These are phyloP conservation scores for Phaffomyces antillensis DNA, from an alignment of 805 yeast genomes.

Conservation along the genomic window DNA sequence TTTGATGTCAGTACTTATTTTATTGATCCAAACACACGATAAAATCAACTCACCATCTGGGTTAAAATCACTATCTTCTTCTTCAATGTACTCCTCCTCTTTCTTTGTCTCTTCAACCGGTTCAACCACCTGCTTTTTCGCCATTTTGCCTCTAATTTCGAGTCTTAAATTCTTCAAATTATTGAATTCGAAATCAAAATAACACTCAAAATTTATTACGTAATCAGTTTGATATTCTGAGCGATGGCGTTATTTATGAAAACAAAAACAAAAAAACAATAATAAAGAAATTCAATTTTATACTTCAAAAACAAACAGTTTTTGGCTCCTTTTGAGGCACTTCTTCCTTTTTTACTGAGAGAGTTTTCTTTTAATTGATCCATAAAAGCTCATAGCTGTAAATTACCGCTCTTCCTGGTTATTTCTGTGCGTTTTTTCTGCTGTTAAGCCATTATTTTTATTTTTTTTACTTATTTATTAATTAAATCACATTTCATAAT, in stretches of 20 bases:
- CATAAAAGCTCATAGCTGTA: background rate
- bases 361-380: no score
- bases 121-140: background rate
- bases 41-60: slow-evolving; percentile 26
- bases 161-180: no score
- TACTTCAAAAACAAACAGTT: no score
- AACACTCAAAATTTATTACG: no score
- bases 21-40: background rate
- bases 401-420: background rate
- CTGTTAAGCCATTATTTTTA: background rate
- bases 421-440: background rate
- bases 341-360: no score
- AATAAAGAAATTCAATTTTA: no score
- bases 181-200: background rate
- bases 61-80: slow-evolving; percentile 52
- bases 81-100: slow-evolving; percentile 39
- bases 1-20: slow-evolving; percentile 1
- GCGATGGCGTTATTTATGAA: no score
- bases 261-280: no score
- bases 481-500: background rate
- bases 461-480: background rate
- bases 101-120: slow-evolving; percentile 23
- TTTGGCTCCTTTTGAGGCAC: no score
- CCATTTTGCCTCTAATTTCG: background rate
- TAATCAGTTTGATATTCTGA: no score